Percentiles rank a stretch among this genome's conserved stretches.
These are phyloP conservation scores for Cyclocybe cylindracea DNA, from an alignment of 768 basidiomycete species.

Conservation along the genomic window DNA sequence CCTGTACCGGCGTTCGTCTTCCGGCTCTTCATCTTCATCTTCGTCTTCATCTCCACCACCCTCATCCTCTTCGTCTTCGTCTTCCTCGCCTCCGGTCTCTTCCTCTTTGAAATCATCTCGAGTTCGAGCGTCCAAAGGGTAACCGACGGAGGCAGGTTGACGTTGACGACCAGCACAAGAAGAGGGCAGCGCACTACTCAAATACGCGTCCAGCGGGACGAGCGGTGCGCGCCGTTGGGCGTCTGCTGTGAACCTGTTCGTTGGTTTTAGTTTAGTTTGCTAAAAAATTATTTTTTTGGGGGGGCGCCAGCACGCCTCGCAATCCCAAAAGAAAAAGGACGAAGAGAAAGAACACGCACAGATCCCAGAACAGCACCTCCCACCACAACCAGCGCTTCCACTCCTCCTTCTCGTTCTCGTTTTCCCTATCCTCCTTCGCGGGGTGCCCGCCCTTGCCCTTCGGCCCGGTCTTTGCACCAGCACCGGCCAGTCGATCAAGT, in stretches of 20 bases:
- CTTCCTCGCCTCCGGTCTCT: no score
- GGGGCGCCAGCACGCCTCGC: no score
- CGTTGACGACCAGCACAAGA: conserved; percentile 37
- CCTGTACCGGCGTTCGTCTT: background rate
- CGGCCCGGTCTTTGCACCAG: background rate
- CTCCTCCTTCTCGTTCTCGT: conserved; percentile 25
- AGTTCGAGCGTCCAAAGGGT: background rate
- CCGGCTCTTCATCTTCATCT: background rate
- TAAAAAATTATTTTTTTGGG: background rate
- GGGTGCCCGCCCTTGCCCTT: conserved; percentile 8
- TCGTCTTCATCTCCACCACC: background rate
- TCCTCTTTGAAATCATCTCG: background rate
- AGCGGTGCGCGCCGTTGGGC: conserved; percentile 62
- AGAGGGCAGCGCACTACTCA: conserved; percentile 54
- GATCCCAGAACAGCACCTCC: conserved; percentile 77
- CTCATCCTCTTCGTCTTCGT: conserved; percentile 14
- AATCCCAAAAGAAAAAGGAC: background rate
- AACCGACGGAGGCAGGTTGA: no score
- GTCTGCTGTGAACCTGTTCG: conserved; percentile 67
- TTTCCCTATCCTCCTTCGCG: conserved; percentile 12
- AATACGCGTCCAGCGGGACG: conserved; percentile 52
- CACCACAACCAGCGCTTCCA: conserved; percentile 61
- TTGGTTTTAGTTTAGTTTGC: background rate
- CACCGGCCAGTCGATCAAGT: conserved; percentile 34
- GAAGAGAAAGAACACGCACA: conserved; percentile 48